Percentiles rank a stretch among this genome's conserved stretches.
phyloP scores from a whole-genome alignment of 2,329 filamentous ascomycete species.

The Aureobasidium sp. region DNA sequence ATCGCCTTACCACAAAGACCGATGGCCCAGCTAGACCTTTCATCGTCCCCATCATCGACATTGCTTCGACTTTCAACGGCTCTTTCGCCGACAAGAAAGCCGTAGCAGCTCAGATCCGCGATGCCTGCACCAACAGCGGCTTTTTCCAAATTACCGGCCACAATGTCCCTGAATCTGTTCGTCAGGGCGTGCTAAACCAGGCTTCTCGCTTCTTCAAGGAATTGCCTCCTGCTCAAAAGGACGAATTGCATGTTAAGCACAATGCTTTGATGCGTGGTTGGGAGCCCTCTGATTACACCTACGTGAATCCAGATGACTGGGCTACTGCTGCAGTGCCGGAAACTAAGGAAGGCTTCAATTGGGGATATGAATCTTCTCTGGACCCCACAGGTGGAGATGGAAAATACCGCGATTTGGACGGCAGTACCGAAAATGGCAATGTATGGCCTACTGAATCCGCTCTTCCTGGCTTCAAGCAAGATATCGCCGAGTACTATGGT shows the following conservation, averaged over 20 bases:
- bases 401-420: slow-evolving; percentile 36
- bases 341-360: slow-evolving; percentile 28
- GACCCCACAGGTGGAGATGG: slow-evolving; percentile 37
- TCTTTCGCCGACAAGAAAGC: slow-evolving; percentile 30
- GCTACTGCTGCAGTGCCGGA: slow-evolving; percentile 26
- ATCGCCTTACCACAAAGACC: not conserved
- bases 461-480: slow-evolving; percentile 32
- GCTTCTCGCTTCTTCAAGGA: slow-evolving; percentile 38
- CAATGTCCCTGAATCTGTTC: slow-evolving; percentile 20
- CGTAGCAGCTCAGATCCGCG: slow-evolving; percentile 36
- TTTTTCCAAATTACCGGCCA: slow-evolving; percentile 17
- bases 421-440: slow-evolving; percentile 21
- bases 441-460: slow-evolving; percentile 27
- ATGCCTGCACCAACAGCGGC: slow-evolving; percentile 36
- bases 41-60: slow-evolving; percentile 34
- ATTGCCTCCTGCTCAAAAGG: slow-evolving; percentile 39
- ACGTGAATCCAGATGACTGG: slow-evolving; percentile 31
- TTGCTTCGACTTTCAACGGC: slow-evolving; percentile 35
- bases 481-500: slow-evolving; percentile 29
- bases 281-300: slow-evolving; percentile 41
- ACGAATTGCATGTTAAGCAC: slow-evolving; percentile 35
- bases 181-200: slow-evolving; percentile 32
- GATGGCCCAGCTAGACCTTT: slow-evolving; percentile 1
- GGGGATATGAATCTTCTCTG: slow-evolving; percentile 34
- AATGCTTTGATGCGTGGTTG: slow-evolving; percentile 36